Conservation (phyloP, 2,329 filamentous ascomycete species). For the Xylaria sp. region DNA sequence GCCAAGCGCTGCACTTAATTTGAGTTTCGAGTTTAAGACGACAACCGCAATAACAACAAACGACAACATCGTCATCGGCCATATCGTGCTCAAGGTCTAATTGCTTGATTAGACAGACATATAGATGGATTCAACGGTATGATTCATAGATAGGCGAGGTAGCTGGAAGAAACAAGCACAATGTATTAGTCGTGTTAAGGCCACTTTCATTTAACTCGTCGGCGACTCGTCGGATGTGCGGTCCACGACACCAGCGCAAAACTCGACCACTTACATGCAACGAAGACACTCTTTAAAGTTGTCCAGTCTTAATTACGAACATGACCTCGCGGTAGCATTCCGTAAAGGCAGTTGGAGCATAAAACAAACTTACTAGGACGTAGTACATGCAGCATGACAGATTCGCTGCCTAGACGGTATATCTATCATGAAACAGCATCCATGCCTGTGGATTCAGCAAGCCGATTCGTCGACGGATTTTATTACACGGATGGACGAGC, state of each 20-base stretch:
- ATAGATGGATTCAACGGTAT: not conserved
- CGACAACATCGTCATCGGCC: constrained; percentile 16
- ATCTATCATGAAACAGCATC: constrained; percentile 28
- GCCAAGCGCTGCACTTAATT: constrained; percentile 35
- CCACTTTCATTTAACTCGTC: not conserved
- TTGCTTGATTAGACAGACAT: not conserved
- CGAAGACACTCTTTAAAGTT: not conserved
- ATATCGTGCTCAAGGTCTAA: constrained; percentile 8
- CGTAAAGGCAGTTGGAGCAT: constrained; percentile 3
- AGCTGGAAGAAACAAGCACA: not conserved
- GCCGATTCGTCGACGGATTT: constrained; percentile 25
- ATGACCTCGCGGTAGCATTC: constrained; percentile 7
- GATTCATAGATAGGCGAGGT: too few species aligned
- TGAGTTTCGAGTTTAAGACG: constrained; percentile 23
- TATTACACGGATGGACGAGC: constrained; percentile 17
- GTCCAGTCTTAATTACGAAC: not conserved
- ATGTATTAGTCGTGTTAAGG: not conserved
- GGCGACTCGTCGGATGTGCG: constrained; percentile 31
- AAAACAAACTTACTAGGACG: not conserved
- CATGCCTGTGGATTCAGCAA: constrained; percentile 7
- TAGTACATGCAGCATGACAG: constrained; percentile 1
- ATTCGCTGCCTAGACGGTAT: constrained; percentile 8
- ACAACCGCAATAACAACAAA: not conserved
- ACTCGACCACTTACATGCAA: not conserved
- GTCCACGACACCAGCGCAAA: constrained; percentile 33